These are phyloP conservation scores for Nemophila menziesii DNA, from an alignment of 257 asterid genomes.

Conservation along the genomic window DNA sequence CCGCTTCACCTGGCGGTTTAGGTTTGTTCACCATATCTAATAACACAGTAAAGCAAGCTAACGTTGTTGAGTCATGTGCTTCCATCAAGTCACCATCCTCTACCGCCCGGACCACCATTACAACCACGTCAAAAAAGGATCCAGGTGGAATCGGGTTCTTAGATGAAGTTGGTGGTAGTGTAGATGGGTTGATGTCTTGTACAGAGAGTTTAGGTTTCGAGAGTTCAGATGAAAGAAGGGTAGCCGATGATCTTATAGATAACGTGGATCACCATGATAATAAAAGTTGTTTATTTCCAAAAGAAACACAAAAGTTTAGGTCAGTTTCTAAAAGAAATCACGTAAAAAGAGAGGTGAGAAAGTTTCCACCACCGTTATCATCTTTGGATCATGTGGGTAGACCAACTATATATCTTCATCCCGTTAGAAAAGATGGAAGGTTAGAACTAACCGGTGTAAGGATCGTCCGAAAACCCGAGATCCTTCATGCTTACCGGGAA, in stretches of 20 bases:
- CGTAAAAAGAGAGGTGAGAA: conserved; percentile 11
- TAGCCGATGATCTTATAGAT: conserved; percentile 11
- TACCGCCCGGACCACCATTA: neutral
- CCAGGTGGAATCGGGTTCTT: conserved; percentile 20
- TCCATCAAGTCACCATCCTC: neutral
- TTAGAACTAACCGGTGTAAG: conserved; percentile 20
- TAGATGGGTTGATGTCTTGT: conserved; percentile 27
- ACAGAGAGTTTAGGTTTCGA: conserved; percentile 31
- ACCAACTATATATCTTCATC: conserved; percentile 23
- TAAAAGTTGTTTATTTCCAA: no score
- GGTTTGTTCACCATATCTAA: neutral
- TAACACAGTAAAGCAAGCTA: neutral
- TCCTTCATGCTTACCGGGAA: conserved; percentile 18
- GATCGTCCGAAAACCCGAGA: conserved; percentile 10
- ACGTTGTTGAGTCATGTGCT: neutral
- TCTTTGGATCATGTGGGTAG: conserved; percentile 20
- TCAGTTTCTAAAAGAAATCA: conserved; percentile 3
- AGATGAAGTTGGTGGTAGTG: conserved; percentile 21
- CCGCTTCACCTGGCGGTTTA: neutral
- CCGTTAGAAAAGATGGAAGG: conserved; percentile 27
- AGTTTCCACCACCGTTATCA: conserved; percentile 30
- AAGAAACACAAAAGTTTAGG: no score
- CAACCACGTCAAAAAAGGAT: conserved; percentile 5
- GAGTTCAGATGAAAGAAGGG: conserved; percentile 25
- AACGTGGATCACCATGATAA: conserved; percentile 4